Evolutionary conservation across 2,329 filamentous ascomycete genomes (phyloP), one percentile per base, ranked within the genome.

Genomic region (Dryadomyces sulphureus): DNA sequence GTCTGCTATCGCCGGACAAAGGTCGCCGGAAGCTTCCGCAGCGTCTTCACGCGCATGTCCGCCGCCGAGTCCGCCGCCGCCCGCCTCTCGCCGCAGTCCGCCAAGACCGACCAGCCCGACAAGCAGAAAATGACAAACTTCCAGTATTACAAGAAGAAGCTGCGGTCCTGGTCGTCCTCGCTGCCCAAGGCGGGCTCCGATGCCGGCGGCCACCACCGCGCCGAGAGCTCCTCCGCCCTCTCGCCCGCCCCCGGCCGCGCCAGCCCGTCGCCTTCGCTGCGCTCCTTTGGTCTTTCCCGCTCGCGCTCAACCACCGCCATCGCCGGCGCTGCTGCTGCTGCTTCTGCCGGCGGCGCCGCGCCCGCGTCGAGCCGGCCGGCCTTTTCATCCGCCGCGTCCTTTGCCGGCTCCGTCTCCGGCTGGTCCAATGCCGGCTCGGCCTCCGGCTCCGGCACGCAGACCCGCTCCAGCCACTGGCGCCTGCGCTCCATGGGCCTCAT

Each of bases 401-500:
- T 38, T 3, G 22, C 9, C n/a, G 45, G 20, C 12, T 20, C 36
- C 16, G 9, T 25, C 27, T 27, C 35, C 16, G n/a, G 6, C 46
- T 2, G 34, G 16, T 17, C 34, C 5, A 12, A 16, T 17, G 14
- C 17, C 9, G 34, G 16, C 4, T 36, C 34, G n/a, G 11, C 16
- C 7, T 7, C 27, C 12, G 36, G 21, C 35, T 35, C 3, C 44
- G 8, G 32, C 9, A 14, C 43, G 35, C 46, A 48, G 14, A 38
- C 49, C 25, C 48, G 48, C 40, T 54, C 53, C 14, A 50, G 44
- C 47, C 50, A 56, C 35, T 71, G 68, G 68, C 59, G 61, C 5
- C 59, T 71, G 48, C 70, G 69, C 44, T 66, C 67, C 38, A 69
- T 70, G 66, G 68, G 66, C 9, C 46, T 56, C 36, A 47, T 55